Percentiles rank a stretch among this genome's conserved stretches.
These are phyloP conservation scores for Melanomma pulvis-pyrius DNA, from an alignment of 495 filamentous ascomycete genomes.

Conservation along the genomic window DNA sequence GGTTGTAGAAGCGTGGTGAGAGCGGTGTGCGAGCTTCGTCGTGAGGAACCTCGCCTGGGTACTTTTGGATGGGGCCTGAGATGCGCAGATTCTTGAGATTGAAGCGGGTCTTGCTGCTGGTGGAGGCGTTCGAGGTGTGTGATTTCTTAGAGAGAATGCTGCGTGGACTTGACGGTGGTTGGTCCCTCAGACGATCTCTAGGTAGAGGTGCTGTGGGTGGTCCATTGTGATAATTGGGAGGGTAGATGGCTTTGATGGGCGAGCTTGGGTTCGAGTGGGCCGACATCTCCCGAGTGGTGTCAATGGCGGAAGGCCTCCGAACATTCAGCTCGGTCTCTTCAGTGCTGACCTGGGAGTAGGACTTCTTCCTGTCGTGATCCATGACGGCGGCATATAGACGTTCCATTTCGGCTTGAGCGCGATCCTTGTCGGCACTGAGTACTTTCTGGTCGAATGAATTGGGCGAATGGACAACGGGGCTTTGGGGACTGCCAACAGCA, in stretches of 20 bases:
- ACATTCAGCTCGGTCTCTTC: conserved; percentile 2
- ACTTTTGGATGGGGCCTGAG: conserved; percentile 58
- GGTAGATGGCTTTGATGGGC: conserved; percentile 47
- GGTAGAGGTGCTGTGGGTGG: conserved; percentile 35
- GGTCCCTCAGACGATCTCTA: conserved; percentile 5
- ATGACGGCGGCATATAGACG: conserved; percentile 89
- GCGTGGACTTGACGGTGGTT: conserved; percentile 30
- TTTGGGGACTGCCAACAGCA: conserved; percentile 42
- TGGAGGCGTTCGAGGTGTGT: conserved; percentile 46
- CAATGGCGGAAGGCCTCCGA: conserved; percentile 23
- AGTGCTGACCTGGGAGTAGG: conserved; percentile 18
- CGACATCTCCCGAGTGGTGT: conserved; percentile 7
- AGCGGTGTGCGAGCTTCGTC: conserved; percentile 60
- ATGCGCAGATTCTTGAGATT: conserved; percentile 60
- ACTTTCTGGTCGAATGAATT: conserved; percentile 73
- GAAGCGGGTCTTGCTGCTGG: conserved; percentile 46
- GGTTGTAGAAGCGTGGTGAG: conserved; percentile 61
- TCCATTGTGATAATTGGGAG: conserved; percentile 39
- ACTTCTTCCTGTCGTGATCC: conserved; percentile 67
- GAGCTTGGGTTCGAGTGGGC: conserved; percentile 31
- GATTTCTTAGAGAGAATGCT: conserved; percentile 37
- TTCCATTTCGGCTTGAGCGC: conserved; percentile 79
- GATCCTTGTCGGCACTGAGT: conserved; percentile 69
- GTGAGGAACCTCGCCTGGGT: conserved; percentile 50
- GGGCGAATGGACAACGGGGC: conserved; percentile 50